Evolutionary conservation across 2,329 filamentous ascomycete genomes (phyloP).

Genomic region (Aspergillus bombycis): DNA sequence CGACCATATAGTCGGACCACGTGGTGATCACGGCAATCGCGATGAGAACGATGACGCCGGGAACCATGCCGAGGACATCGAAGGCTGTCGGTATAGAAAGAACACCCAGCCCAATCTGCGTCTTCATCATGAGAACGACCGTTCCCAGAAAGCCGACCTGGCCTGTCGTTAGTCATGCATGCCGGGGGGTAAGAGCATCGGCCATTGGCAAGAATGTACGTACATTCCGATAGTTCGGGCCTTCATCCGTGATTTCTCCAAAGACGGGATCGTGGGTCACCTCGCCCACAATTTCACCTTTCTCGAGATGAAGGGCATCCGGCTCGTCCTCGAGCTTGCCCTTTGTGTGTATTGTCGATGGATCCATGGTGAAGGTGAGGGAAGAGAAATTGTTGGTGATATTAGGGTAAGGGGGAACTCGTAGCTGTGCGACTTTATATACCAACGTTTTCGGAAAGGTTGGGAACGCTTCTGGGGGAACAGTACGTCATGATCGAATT

Average conservation of each 20-base stretch:
- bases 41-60: constrained; percentile 50
- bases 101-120: constrained; percentile 50
- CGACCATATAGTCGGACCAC: constrained; percentile 54
- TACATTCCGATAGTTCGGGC: constrained; percentile 34
- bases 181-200: too few relatives aligned
- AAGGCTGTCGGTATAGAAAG: constrained; percentile 53
- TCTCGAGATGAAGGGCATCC: not conserved
- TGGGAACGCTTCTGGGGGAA: not conserved
- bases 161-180: not conserved
- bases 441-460: not conserved
- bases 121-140: constrained; percentile 50
- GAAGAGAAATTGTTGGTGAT: not conserved
- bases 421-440: not conserved
- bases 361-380: not conserved
- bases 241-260: constrained; percentile 34
- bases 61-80: constrained; percentile 51
- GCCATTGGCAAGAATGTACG: too few relatives aligned
- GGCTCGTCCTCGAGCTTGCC: not conserved
- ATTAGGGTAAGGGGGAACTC: not conserved
- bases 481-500: not conserved
- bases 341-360: not conserved
- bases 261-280: constrained; percentile 34
- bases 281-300: not conserved
- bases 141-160: constrained; percentile 49
- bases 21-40: constrained; percentile 49